phyloP scores from a whole-genome alignment of 2,329 filamentous ascomycete species.

The Hymenotorrendiella dingleyae region DNA sequence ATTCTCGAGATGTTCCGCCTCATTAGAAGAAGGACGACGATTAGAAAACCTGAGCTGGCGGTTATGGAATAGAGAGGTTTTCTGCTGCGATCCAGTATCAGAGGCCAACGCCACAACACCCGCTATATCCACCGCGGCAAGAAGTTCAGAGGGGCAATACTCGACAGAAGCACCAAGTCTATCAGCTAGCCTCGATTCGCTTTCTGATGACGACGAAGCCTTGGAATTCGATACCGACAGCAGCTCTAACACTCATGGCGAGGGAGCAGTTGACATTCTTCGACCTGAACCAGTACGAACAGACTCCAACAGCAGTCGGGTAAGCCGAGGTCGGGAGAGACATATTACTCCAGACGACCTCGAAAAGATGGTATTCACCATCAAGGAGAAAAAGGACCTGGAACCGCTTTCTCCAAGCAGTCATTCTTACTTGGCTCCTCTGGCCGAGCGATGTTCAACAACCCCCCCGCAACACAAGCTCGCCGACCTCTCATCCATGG shows the following conservation, averaged over 20 bases:
- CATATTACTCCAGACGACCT: slow-evolving; percentile 91
- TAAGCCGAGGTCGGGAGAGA: slow-evolving; percentile 66
- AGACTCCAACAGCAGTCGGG: slow-evolving; percentile 64
- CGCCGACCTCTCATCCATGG: slow-evolving; percentile 46
- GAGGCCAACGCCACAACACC: slow-evolving; percentile 41
- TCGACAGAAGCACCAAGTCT: slow-evolving; percentile 62
- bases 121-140: slow-evolving; percentile 32
- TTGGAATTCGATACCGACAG: slow-evolving; percentile 44
- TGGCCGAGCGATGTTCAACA: slow-evolving; percentile 36
- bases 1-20: slow-evolving; percentile 90
- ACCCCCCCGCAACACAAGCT: slow-evolving; percentile 42
- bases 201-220: slow-evolving; percentile 58
- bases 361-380: slow-evolving; percentile 89
- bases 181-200: slow-evolving; percentile 71
- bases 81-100: slow-evolving; percentile 69
- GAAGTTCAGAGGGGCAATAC: slow-evolving; percentile 31
- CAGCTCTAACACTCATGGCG: slow-evolving; percentile 41
- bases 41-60: slow-evolving; percentile 96
- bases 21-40: slow-evolving; percentile 85
- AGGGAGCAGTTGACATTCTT: slow-evolving; percentile 51
- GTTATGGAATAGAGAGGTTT: slow-evolving; percentile 88
- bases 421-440: slow-evolving; percentile 36
- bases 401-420: slow-evolving; percentile 43
- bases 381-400: slow-evolving; percentile 75
- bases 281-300: slow-evolving; percentile 64